Percentiles rank a stretch among this genome's conserved stretches.
Evolutionary conservation across 2,329 filamentous ascomycete species (phyloP).

Genomic region (Pyrenochaeta sp.): DNA sequence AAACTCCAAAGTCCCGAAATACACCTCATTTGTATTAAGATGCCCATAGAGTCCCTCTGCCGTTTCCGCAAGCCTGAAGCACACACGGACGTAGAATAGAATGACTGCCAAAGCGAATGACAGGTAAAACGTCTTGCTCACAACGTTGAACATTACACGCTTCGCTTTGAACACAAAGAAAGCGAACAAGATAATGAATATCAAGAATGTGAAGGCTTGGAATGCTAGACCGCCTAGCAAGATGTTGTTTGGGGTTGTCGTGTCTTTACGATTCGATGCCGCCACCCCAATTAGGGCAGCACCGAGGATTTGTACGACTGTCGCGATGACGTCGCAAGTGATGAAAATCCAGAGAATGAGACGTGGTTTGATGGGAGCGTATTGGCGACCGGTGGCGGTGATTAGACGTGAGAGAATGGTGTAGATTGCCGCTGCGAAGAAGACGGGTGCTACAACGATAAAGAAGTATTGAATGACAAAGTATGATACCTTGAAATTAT

Average conservation of each 20-base stretch:
- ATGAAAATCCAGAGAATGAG: conserved; percentile 65
- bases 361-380: conserved; percentile 57
- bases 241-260: conserved; percentile 63
- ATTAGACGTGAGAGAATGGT: conserved; percentile 63
- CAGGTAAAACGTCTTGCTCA: conserved; percentile 52
- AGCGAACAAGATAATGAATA: conserved; percentile 57
- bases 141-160: conserved; percentile 32
- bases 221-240: conserved; percentile 64
- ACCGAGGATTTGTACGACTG: conserved; percentile 62
- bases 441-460: conserved; percentile 67
- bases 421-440: conserved; percentile 66
- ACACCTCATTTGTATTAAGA: conserved; percentile 61
- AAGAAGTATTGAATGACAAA: conserved; percentile 70
- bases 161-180: conserved; percentile 54
- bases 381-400: conserved; percentile 52
- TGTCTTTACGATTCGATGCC: conserved; percentile 59
- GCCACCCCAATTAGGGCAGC: conserved; percentile 63
- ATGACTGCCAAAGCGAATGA: conserved; percentile 57
- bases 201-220: conserved; percentile 62
- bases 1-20: conserved; percentile 64
- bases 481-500: conserved; percentile 45
- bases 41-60: conserved; percentile 58
- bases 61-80: conserved; percentile 64
- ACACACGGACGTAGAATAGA: conserved; percentile 62
- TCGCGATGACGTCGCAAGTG: conserved; percentile 62